Base-by-base conservation (phyloP, 179 eudicot species). In the Monotropa hypopitys region DNA sequence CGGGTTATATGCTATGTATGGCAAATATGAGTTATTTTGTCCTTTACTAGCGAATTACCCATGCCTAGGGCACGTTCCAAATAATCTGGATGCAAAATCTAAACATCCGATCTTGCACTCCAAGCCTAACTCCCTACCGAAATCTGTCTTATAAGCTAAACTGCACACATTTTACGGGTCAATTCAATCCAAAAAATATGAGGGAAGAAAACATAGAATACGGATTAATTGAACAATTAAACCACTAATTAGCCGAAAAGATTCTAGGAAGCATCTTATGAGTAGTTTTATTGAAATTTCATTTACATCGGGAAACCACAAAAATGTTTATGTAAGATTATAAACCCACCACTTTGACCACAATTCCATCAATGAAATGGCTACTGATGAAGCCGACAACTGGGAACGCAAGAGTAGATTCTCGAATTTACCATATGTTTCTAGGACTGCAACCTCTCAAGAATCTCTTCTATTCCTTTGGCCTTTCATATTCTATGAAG, bases 401-500 rank as follows among this genome's bases (percentile, higher is more conserved):
- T 94, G 88, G 91, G 91, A 91, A 91, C 15, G 91, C 89, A 49
- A 89, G 87, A 76, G 98, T 92, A 38, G 97, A 89, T n/a, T 93
- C 97, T 16, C 97, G 98, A 70, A 93, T 80, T 59, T 91, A 91
- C 97, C 98, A 93, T 61, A 84, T 79, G 16, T 88, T 85, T 78
- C 94, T 91, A 13, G 97, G 93, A 78, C 89, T 63, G 80, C 97
- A 87, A 67, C 97, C 95, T 83, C 88, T 72, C 80, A 91, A 91
- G 84, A 91, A 81, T 49, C 28, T 95, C 97, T 61, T 62, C 84
- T 0, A 75, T 9, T 32, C 98, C 97, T 83, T 89, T 93, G 67
- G 84, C 84, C 81, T 70, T 80, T 92, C 94, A 91, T 50, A 86
- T 91, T 76, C 87, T 86, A 5, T 72, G 88, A 50, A 91, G 86